Evolutionary conservation across 148 eudicot species (phyloP), one percentile per base, ranked within the genome.

Genomic region (Camellia sinensis): DNA sequence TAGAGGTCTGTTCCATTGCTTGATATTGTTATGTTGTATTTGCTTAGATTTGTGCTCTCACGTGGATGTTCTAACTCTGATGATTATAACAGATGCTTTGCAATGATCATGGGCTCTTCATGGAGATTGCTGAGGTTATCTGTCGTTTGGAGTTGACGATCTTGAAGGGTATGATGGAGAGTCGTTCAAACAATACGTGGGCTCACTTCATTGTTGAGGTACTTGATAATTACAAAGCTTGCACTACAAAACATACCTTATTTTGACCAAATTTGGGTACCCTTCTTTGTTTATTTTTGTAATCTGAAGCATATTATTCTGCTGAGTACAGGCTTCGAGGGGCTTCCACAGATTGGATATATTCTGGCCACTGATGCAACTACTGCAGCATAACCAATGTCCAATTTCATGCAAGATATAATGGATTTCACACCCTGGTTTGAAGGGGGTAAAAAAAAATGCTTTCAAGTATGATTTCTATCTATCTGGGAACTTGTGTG

Each of bases 331-430:
- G 95, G 92, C 87, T 74, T 84, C 93, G 0, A 83, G 83, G 72
- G 91, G 86, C 41, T 91, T 90, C 71, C 92, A 90, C 79, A 89
- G 90, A 77, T 76, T 93, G 80, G 93, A 93, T 78, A 91, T 91
- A 84, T 93, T 93, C 84, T 90, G 93, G 97, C 93, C 97, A 10
- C 81, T 93, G 45, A 91, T 93, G 97, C 89, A 89, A 73, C 89
- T 91, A 22, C 48, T 91, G 81, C 92, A 90, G 74, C 83, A 81
- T 67, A 82, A 76, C 53, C 75, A n/a, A 44, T 29, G 48, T 79
- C 79, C 79, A 1, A 41, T 74, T 10, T 71, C 80, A 4, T 43
- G 70, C 80, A 73, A 77, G 61, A 76, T 54, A 19, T 82, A 52
- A 75, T 29, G 22, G 22, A 21, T 43, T 22, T 74, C 19, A 52